These are phyloP conservation scores for Mucor ambiguus DNA, from an alignment of 371 early-diverging fungal species.

Conservation along the genomic window DNA sequence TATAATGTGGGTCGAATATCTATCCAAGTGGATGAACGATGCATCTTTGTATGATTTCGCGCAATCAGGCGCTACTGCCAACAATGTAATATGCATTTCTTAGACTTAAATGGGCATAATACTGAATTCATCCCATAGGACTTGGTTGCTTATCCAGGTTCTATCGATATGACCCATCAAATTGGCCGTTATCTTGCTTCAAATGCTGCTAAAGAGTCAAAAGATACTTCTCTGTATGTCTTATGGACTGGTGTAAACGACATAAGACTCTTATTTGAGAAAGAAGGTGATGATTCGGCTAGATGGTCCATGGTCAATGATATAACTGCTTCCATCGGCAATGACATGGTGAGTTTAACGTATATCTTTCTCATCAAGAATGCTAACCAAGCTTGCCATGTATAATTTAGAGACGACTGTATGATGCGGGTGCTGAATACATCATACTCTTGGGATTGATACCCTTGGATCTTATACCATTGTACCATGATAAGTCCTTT, in stretches of 20 bases:
- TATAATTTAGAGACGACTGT: neutral
- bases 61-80: slow-evolving; percentile 19
- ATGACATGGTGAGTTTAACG: slow-evolving; percentile 4
- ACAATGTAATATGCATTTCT: slow-evolving; percentile 12
- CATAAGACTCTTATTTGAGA: slow-evolving; percentile 9
- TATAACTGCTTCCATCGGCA: neutral
- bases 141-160: neutral
- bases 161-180: neutral
- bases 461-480: slow-evolving; percentile 13
- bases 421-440: slow-evolving; percentile 6
- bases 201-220: neutral
- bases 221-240: neutral
- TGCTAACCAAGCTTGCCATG: no score
- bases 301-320: neutral
- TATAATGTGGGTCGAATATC: slow-evolving; percentile 20
- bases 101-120: neutral
- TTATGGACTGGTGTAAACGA: slow-evolving; percentile 27
- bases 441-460: slow-evolving; percentile 14
- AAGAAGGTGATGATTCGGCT: neutral
- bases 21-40: neutral
- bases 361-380: neutral
- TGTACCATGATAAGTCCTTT: slow-evolving; percentile 1
- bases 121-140: neutral
- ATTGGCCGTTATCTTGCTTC: neutral
- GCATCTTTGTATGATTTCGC: slow-evolving; percentile 19